phyloP scores from a whole-genome alignment of 768 basidiomycete species.

The Hysterangium stoloniferum region DNA sequence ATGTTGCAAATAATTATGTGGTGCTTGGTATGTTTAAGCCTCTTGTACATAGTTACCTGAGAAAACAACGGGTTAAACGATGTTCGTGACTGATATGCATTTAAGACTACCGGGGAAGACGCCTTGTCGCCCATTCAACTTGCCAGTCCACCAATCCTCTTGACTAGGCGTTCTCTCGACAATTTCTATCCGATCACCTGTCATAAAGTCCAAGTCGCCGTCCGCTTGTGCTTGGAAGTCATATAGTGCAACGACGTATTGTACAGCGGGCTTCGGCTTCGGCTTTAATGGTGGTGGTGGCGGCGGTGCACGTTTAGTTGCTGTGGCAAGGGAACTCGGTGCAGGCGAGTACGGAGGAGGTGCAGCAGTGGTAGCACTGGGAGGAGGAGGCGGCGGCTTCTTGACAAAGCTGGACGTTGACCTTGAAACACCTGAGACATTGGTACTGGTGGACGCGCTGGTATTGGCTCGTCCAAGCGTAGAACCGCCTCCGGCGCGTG shows the following conservation, averaged over 20 bases:
- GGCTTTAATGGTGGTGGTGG: slow-evolving; percentile 90
- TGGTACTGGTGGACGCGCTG: slow-evolving; percentile 23
- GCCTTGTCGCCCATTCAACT: slow-evolving; percentile 71
- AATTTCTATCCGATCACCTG: slow-evolving; percentile 87
- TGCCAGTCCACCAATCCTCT: slow-evolving; percentile 98
- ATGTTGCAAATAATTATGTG: neutral
- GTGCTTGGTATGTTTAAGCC: slow-evolving; percentile 19
- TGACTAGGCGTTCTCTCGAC: slow-evolving; percentile 71
- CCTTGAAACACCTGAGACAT: slow-evolving; percentile 20
- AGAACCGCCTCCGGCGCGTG: slow-evolving; percentile 25
- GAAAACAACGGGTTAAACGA: slow-evolving; percentile 4
- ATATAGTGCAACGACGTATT: slow-evolving; percentile 88
- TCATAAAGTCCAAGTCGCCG: slow-evolving; percentile 84
- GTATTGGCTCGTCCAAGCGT: slow-evolving; percentile 21
- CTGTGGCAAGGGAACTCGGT: slow-evolving; percentile 31
- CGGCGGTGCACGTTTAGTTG: slow-evolving; percentile 71
- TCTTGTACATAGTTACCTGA: slow-evolving; percentile 67
- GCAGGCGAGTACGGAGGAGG: slow-evolving; percentile 40
- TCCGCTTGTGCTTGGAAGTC: slow-evolving; percentile 94
- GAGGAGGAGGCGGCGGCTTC: slow-evolving; percentile 48
- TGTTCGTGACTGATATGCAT: slow-evolving; percentile 18
- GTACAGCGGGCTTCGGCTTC: slow-evolving; percentile 64
- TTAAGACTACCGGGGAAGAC: slow-evolving; percentile 95
- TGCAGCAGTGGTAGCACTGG: slow-evolving; percentile 29
- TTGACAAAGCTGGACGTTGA: slow-evolving; percentile 28